phyloP scores from a whole-genome alignment of 2,329 filamentous ascomycete species.

The Sporothrix euskadiensis region DNA sequence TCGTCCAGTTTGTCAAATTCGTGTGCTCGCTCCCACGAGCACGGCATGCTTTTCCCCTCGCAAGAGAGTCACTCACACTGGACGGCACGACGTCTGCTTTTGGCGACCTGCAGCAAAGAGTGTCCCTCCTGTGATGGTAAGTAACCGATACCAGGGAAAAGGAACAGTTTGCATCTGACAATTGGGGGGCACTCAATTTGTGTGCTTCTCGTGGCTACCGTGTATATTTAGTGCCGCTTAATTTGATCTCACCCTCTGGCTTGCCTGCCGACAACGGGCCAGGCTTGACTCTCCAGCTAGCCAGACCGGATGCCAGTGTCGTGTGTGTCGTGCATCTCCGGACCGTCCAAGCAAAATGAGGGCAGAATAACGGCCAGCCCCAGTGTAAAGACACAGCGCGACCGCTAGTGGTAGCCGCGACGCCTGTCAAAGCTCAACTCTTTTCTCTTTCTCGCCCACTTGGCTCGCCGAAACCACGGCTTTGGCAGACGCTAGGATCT shows the following conservation, averaged over 20 bases:
- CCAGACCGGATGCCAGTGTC: background rate
- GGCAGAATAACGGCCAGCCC: background rate
- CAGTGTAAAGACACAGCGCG: background rate
- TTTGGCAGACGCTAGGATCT: constrained; percentile 24
- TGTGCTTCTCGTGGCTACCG: background rate
- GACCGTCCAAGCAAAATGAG: background rate
- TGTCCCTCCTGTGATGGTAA: background rate
- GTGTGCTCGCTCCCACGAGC: background rate
- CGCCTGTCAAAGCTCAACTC: background rate
- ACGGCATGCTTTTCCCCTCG: background rate
- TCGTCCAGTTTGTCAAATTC: background rate
- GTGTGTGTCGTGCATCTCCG: background rate
- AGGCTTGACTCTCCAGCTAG: background rate
- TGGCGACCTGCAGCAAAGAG: constrained; percentile 3
- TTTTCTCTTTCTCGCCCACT: background rate
- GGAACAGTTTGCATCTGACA: background rate
- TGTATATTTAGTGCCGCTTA: background rate
- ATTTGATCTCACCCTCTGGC: background rate
- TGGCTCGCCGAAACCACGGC: constrained; percentile 18
- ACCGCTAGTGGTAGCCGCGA: background rate
- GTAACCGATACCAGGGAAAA: background rate
- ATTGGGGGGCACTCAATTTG: background rate
- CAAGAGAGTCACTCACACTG: background rate
- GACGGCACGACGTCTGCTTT: background rate
- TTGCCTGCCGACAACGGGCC: background rate